These are phyloP conservation scores for Backusella psychrophila DNA, from an alignment of 192 early-diverging fungal genomes.

Conservation along the genomic window DNA sequence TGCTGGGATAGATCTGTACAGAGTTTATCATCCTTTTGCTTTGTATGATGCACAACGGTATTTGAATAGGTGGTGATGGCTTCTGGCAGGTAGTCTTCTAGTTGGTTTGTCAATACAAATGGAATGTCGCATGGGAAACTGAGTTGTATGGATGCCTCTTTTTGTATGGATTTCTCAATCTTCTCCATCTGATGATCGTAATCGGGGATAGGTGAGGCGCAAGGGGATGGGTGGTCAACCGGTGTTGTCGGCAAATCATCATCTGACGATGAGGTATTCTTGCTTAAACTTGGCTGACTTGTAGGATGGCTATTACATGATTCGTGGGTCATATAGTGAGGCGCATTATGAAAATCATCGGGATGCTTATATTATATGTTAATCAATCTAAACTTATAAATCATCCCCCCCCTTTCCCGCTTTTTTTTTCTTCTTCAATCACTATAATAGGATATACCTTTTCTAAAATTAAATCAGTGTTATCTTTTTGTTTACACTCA, in stretches of 20 bases:
- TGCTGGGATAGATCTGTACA: background rate
- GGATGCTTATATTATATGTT: background rate
- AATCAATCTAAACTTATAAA: background rate
- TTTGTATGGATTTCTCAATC: background rate
- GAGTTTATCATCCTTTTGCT: background rate
- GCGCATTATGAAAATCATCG: background rate
- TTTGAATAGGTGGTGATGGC: background rate
- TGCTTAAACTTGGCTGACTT: background rate
- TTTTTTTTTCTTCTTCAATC: background rate
- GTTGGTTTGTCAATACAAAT: background rate
- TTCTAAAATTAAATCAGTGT: background rate
- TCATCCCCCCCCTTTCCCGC: background rate
- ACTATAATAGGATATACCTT: background rate
- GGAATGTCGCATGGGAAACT: background rate
- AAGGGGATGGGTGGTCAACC: background rate
- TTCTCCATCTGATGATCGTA: background rate
- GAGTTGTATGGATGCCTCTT: background rate
- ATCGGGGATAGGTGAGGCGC: background rate
- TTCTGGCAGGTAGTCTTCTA: background rate
- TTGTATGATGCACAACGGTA: background rate
- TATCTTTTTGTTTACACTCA: background rate
- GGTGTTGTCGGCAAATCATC: background rate
- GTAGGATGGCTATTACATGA: background rate
- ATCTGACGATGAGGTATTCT: background rate
- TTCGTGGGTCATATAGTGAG: background rate